Evolutionary conservation across 1,284 basidiomycete genomes (phyloP), one percentile per base, ranked within the genome.

Genomic region (Apiotrichum akiyoshidainum): DNA sequence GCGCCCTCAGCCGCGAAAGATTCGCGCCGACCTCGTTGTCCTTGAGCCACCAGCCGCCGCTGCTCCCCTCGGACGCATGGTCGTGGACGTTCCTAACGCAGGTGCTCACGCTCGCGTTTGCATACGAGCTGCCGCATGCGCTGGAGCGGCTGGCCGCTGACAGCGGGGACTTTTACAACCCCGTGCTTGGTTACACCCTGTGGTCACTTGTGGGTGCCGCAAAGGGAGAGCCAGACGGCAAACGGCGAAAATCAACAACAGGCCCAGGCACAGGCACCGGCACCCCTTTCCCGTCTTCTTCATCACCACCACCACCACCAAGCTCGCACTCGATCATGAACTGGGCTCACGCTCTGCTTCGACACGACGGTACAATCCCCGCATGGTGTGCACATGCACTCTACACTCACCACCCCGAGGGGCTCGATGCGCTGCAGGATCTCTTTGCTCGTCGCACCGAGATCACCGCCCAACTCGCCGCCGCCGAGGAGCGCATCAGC

Each of bases 131-230:
- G 21, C n/a, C 48, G 12, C 48, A 50, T 16, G 48, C 48, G n/a
- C 48, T 50, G 13, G 48, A 50, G 48, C 48, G 37, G 8, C 35
- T 50, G 10, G 48, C 48, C 1, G 48, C 34, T 11, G 35, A 39
- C 48, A 50, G 48, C 48, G 48, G 48, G 13, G 37, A 50, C 1
- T 50, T 50, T 17, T 50, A 50, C 48, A 35, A 50, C 12, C 48
- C 48, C 21, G 48, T 50, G n/a, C 48, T 50, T 6, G 22, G 48
- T 4, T 50, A 39, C 35, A 22, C 48, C 2, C 19, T 50, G 19
- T 50, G 48, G 35, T 11, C 48, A 13, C 48, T 50, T 12, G 35
- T 50, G 3, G n/a, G 19, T 2, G 48, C 48, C 13, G 48, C 48
- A 5, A 50, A 50, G 37, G 48, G 48, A 2, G 48, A 50, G 31